Conservation (phyloP, 345 rosid genomes). For the Gossypium sturtianum region DNA sequence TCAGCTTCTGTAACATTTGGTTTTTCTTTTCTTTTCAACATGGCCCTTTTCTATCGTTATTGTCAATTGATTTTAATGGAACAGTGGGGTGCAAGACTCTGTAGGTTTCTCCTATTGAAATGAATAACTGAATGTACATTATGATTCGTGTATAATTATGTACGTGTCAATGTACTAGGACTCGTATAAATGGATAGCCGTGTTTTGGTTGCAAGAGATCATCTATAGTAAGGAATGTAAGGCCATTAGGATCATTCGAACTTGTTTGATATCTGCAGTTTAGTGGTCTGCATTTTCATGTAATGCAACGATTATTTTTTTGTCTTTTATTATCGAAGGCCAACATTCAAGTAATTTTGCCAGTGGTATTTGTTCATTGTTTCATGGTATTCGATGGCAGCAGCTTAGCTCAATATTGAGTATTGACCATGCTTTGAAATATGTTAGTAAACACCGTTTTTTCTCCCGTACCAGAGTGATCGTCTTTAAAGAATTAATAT, state of each 20-base stretch:
- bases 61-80: background rate
- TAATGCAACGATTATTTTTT: background rate
- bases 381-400: background rate
- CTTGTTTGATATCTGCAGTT: background rate
- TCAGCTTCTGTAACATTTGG: background rate
- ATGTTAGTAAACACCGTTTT: background rate
- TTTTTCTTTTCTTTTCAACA: background rate
- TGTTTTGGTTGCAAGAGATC: background rate
- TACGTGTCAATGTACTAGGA: background rate
- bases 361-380: background rate
- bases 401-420: background rate
- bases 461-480: background rate
- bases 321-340: background rate
- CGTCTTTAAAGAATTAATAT: background rate
- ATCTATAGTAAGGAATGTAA: background rate
- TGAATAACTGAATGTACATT: background rate
- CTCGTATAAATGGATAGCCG: background rate
- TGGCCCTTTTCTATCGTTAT: background rate
- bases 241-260: background rate
- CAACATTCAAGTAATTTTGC: background rate
- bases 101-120: background rate
- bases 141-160: background rate
- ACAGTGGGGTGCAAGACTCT: background rate
- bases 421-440: background rate
- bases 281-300: constrained; percentile 1